Evolutionary conservation across 106 monocot species (phyloP).

Genomic region (Dendrobium nobile): DNA sequence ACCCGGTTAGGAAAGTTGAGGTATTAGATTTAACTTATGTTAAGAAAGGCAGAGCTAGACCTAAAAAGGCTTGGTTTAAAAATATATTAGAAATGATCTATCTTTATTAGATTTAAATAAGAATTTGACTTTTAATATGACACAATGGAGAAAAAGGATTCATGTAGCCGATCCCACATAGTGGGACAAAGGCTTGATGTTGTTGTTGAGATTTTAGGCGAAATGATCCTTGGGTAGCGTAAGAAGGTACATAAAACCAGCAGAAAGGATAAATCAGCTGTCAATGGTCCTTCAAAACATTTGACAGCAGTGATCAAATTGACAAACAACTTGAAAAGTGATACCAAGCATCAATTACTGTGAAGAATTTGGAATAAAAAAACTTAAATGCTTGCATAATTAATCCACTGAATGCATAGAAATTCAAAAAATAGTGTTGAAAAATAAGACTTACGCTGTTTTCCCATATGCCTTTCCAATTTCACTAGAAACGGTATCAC

Average conservation of each 20-base stretch:
- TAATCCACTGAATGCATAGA: background rate
- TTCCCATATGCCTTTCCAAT: constrained; percentile 95
- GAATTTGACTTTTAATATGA: too few relatives aligned
- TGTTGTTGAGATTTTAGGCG: too few relatives aligned
- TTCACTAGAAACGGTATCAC: constrained; percentile 96
- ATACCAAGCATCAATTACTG: background rate
- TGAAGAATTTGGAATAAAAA: background rate
- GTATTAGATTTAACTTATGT: too few relatives aligned
- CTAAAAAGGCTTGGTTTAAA: too few relatives aligned
- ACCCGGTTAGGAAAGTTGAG: too few relatives aligned
- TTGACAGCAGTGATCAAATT: background rate
- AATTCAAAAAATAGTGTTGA: background rate
- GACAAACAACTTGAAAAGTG: background rate
- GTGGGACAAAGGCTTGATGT: too few relatives aligned
- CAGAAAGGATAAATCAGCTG: background rate
- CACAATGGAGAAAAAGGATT: too few relatives aligned
- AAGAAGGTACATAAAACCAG: background rate
- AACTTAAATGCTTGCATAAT: background rate
- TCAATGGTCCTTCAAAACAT: background rate
- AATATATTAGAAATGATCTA: too few relatives aligned
- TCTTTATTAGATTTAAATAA: too few relatives aligned
- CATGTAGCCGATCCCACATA: too few relatives aligned
- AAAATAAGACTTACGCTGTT: constrained; percentile 56
- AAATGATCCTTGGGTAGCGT: too few relatives aligned
- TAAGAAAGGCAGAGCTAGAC: too few relatives aligned